These are phyloP conservation scores for Notholithocarpus densiflorus DNA, from an alignment of 306 rosid genomes.

Conservation along the genomic window DNA sequence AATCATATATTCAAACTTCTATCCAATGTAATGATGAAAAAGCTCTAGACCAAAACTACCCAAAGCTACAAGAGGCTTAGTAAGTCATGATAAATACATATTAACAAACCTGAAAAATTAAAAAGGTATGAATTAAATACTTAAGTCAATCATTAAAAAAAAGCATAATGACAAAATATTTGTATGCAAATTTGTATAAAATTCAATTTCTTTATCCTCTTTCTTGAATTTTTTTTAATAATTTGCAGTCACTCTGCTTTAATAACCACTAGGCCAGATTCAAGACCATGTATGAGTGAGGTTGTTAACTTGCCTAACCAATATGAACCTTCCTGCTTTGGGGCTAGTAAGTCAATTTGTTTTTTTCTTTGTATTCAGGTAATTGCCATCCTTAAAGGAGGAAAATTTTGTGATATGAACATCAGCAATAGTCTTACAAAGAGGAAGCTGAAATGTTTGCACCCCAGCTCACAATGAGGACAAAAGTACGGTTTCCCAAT, in stretches of 20 bases:
- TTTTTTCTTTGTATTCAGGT: neutral
- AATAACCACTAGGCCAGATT: conserved; percentile 12
- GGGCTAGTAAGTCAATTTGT: neutral
- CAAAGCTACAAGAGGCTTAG: neutral
- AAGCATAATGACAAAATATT: neutral
- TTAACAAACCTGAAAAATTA: too few species aligned
- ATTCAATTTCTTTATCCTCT: neutral
- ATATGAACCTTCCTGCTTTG: neutral
- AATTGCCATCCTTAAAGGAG: conserved; percentile 20
- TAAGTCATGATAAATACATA: too few species aligned
- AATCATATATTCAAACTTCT: neutral
- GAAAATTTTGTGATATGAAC: conserved; percentile 1
- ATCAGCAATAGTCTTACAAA: too few species aligned
- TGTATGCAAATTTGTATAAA: neutral
- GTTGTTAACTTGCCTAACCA: conserved; percentile 6
- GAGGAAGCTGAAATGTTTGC: neutral
- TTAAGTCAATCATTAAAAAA: neutral
- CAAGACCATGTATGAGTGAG: conserved; percentile 22
- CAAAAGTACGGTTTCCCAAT: neutral
- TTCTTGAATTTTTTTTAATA: neutral
- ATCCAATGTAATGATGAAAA: neutral
- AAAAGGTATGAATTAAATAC: neutral
- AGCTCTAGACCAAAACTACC: neutral
- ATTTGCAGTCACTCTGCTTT: neutral
- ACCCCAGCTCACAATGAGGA: neutral